Conservation (phyloP, 2,329 filamentous ascomycete species). For the Fusarium abutilonis region DNA sequence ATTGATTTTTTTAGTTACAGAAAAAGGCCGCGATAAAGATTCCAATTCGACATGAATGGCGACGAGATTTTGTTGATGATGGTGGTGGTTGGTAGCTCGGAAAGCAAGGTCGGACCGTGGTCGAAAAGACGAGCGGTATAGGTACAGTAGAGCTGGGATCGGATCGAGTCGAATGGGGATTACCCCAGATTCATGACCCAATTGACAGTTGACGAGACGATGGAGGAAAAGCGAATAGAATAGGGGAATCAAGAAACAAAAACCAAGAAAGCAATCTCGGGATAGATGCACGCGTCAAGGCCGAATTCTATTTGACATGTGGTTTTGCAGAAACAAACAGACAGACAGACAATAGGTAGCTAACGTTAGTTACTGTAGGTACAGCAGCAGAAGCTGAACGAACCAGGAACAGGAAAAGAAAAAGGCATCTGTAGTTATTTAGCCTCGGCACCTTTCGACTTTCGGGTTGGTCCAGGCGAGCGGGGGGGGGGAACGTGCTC, state of each 20-base stretch:
- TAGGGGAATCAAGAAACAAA: conserved; percentile 21
- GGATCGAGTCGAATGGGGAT: conserved; percentile 4
- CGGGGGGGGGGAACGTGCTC: conserved; percentile 25
- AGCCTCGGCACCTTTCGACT: conserved; percentile 40
- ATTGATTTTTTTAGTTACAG: conserved; percentile 1
- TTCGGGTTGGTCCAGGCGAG: conserved; percentile 24
- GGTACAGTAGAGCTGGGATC: conserved; percentile 1
- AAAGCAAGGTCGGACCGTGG: conserved; percentile 13
- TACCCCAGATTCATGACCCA: conserved; percentile 40
- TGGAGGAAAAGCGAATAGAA: conserved; percentile 10
- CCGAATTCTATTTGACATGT: conserved; percentile 45
- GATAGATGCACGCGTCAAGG: conserved; percentile 41
- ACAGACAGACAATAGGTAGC: no score
- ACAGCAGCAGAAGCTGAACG: conserved; percentile 9
- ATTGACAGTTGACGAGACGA: conserved; percentile 21
- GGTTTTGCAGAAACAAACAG: conserved; percentile 21
- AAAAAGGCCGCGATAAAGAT: conserved; percentile 8
- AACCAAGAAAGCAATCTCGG: conserved; percentile 28
- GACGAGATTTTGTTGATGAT: conserved; percentile 10
- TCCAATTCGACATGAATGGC: conserved; percentile 29
- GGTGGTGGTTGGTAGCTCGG: not conserved
- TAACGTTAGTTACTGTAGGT: no score
- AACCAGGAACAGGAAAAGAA: conserved; percentile 6
- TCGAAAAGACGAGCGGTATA: conserved; percentile 26
- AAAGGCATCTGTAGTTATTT: conserved; percentile 34